Percentiles rank a stretch among this genome's conserved stretches.
These are phyloP conservation scores for Euphorbia pulcherrima DNA, from an alignment of 345 rosid genomes.

Conservation along the genomic window DNA sequence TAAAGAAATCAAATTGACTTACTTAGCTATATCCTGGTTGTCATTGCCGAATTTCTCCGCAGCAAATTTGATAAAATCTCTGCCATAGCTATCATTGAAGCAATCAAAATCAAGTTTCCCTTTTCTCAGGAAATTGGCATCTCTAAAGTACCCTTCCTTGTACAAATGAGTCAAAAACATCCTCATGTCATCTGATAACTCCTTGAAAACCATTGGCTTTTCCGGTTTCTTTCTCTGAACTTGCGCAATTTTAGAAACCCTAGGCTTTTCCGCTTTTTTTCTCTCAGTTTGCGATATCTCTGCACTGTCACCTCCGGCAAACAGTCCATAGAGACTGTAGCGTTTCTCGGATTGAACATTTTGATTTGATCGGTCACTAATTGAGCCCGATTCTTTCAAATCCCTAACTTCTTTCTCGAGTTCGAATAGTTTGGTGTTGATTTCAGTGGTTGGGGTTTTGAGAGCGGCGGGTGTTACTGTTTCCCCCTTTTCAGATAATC, in stretches of 20 bases:
- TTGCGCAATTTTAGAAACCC: conserved; percentile 15
- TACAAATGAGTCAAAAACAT: conserved; percentile 51
- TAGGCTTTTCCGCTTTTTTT: conserved; percentile 11
- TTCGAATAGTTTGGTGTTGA: conserved; percentile 32
- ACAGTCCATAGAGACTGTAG: neutral
- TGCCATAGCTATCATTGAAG: conserved; percentile 51
- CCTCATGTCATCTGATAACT: conserved; percentile 48
- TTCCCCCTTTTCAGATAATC: conserved; percentile 38
- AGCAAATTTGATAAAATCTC: conserved; percentile 55
- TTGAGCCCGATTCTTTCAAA: conserved; percentile 20
- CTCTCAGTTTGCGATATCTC: neutral
- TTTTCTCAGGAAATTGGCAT: conserved; percentile 56
- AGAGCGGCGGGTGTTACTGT: conserved; percentile 23
- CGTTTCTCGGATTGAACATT: neutral
- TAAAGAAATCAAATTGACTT: conserved; percentile 21
- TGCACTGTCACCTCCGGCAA: neutral
- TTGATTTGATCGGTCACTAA: conserved; percentile 10
- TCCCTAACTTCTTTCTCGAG: conserved; percentile 41
- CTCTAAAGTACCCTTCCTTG: conserved; percentile 51
- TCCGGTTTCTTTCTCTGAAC: conserved; percentile 11
- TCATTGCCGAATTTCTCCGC: conserved; percentile 57
- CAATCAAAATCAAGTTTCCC: conserved; percentile 40
- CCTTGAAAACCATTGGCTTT: conserved; percentile 35
- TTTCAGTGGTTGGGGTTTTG: conserved; percentile 26
- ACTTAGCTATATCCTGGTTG: conserved; percentile 76